Conservation (phyloP, 257 asterid genomes). For the Penstemon newberryi region DNA sequence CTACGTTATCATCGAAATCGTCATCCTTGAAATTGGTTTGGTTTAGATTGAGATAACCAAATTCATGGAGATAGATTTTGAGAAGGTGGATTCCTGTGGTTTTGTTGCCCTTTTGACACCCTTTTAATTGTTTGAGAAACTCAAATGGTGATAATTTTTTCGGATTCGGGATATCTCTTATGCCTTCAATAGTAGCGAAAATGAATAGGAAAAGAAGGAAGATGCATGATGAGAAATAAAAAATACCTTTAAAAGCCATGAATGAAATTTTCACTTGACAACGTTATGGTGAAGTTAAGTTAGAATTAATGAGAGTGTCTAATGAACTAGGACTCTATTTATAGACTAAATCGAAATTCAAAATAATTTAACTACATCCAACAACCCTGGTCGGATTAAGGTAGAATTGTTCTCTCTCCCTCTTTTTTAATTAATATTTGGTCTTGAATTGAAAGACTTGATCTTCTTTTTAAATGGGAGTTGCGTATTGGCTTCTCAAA, state of each 20-base stretch:
- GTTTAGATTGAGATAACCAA: constrained; percentile 34
- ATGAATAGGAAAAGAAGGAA: constrained; percentile 10
- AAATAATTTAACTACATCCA: no score
- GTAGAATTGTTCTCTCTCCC: no score
- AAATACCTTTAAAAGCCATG: not conserved
- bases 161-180: not conserved
- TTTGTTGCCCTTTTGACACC: constrained; percentile 37
- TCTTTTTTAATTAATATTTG: no score
- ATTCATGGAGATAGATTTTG: constrained; percentile 29
- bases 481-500: no score
- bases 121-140: constrained; percentile 38
- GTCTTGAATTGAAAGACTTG: no score
- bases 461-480: no score
- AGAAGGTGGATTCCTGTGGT: constrained; percentile 27
- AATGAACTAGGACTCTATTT: no score
- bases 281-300: no score
- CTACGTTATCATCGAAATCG: constrained; percentile 33
- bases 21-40: constrained; percentile 11
- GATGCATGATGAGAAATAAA: constrained; percentile 5
- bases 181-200: constrained; percentile 15
- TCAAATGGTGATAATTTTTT: constrained; percentile 27
- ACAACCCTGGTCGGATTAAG: no score
- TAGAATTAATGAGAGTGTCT: no score
- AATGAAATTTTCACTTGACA: no score
- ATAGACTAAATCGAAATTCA: no score